Evolutionary conservation across 441 rosid genomes (phyloP), one percentile per base, ranked within the genome.

Genomic region (Macaranga tanarius): DNA sequence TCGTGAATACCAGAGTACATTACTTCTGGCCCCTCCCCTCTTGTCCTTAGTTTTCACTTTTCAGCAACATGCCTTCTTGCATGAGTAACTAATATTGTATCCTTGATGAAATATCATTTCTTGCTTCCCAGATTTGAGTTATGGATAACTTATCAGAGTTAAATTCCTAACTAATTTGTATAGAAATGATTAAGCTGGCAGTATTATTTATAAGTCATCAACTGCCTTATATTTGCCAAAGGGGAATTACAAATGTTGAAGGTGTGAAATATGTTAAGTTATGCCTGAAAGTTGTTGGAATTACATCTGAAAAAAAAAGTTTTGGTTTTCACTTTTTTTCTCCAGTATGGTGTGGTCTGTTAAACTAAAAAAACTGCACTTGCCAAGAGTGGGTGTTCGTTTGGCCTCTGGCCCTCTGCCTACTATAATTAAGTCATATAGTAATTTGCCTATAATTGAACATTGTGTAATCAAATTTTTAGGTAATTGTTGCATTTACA

Each of bases 121-220:
- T 48, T 63, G 66, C 22, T 45, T 68, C 59, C 50, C 40, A 38
- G 66, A 62, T 26, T 61, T 50, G 28, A 17, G 45, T 13, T 31
- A 28, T 71, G 57, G 66, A 60, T 57, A 42, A 52, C 28, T 22
- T 17, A 28, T 47, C 31, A 67, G 28, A 67, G 60, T 67, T 66
- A 51, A 50, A 28, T 26, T 16, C 28, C 51, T 28, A 25, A 23
- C 26, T 15, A 47, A 65, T 6, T 25, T 65, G 6, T 50, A 7
- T 7, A 1, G n/a, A n/a, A 59, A 28, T 28, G 38, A 31, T 34
- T 58, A 58, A 58, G 6, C 7, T 58, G 34, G 62, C 38, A 60
- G 16, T 60, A 11, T 11, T 28, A 59, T 28, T 61, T 34, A 61
- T 34, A 34, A 23, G 19, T 19, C 45, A 62, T 5, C 19, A 4